Evolutionary conservation across 495 filamentous ascomycete species (phyloP), one percentile per base, ranked within the genome.

Genomic region (Rostrohypoxylon terebratum): DNA sequence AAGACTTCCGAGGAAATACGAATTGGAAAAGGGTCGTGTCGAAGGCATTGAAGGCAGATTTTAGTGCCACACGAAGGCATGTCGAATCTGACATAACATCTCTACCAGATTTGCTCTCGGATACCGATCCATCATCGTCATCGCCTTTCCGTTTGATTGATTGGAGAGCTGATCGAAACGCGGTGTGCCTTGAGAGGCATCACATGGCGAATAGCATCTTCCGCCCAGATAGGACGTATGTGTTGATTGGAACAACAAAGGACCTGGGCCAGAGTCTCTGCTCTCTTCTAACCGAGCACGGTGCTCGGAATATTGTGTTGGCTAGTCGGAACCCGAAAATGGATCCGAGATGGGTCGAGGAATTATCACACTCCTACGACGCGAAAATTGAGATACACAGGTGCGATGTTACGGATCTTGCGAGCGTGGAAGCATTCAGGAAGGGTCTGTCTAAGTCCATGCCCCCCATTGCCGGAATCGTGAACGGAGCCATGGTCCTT

Each of bases 201-300:
- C 25, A 63, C 1, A 51, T 47, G 3, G 62, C 38, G n/a, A 69
- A 68, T 0, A 20, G 59, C 1, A 57, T 81, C 18, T 78, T 87
- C 36, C 65, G 58, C 7, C 47, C 77, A 0, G 58, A 84, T 68
- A 86, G 82, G 69, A 87, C 88, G 0, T 91, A 91, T 68, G 76
- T 86, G 36, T 76, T 91, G 0, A 76, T 88, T 18, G 89, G 89
- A 4, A 69, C 90, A 10, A 88, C 87, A 1, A 83, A 87, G 16
- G 84, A 86, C 28, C 80, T 90, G 3, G 89, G 88, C 14, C 81
- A 84, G 59, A 90, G 88, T 13, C 71, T 91, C 1, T 89, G 87
- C 69, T 76, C 82, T 3, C 87, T 89, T 72, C 87, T 91, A 78
- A 79, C 83, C 1, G 28, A 77, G 1, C 80, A 87, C 23, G 89